Base-by-base conservation (phyloP, 106 monocot species). In the Cymbidium sinense region DNA sequence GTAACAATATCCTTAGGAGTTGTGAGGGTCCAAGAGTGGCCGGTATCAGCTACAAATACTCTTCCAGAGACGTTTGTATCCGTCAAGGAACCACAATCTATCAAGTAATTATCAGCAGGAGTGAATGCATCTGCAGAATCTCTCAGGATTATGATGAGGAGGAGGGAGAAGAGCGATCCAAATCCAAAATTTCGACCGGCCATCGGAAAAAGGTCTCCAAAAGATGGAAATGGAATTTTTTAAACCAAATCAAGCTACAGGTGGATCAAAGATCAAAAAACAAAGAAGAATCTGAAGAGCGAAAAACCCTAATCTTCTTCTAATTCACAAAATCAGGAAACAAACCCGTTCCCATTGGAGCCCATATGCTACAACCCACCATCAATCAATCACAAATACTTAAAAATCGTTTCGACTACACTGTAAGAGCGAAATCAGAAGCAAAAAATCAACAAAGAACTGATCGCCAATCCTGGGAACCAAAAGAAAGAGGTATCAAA, bases 31-130 rank as follows among this genome's bases (percentile, higher is more conserved):
- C 79, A 83, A 19, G 86, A 74, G 69, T 9, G 11, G 65, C 85
- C 58, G 2, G 12, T 43, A 70, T 96, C 95, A 15, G 90, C 84
- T 2, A 44, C 29, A 73, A 96, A 96, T 30, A 41, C 79, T 34
- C 95, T 73, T 4, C 2, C 4, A 41, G 47, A 77, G 17, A 91
- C 21, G 21, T 73, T 81, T 29, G 87, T 82, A 73, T 76, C 83
- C 29, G 43, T 65, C 1, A 81, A 74, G 8, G 95, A 93, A 34
- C 95, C 95, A 20, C 95, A 95, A 79, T 88, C 75, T 78, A 95
- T 83, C 47, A 95, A 79, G 85, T 90, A 90, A 73, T 90, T 95
- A 77, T 95, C 93, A 51, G 78, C 44, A 50, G 95, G 93, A 25
- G 74, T 83, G 77, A 82, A 93, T 4, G 78, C 83, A 65, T 12